phyloP scores from a whole-genome alignment of 2,329 filamentous ascomycete species.

The Aureobasidium sp. region DNA sequence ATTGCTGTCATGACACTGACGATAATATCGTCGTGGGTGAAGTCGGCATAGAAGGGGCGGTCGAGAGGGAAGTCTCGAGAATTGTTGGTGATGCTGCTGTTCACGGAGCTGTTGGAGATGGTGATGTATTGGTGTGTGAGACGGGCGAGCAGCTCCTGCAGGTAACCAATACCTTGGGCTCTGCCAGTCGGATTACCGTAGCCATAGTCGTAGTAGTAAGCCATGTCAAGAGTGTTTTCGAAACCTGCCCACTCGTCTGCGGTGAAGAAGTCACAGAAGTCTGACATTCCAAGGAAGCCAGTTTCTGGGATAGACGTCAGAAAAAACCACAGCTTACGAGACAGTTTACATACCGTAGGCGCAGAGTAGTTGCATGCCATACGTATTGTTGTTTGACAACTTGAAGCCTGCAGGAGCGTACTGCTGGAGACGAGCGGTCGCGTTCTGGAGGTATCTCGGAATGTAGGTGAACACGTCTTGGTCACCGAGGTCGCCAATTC shows the following conservation, averaged over 20 bases:
- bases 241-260: conserved; percentile 50
- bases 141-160: conserved; percentile 46
- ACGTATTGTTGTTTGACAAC: conserved; percentile 45
- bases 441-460: conserved; percentile 39
- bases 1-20: conserved; percentile 45
- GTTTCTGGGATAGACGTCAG: conserved; percentile 26
- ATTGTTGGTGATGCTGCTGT: conserved; percentile 44
- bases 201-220: conserved; percentile 41
- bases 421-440: conserved; percentile 41
- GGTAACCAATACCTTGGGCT: conserved; percentile 48
- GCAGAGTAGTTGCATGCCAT: conserved; percentile 44
- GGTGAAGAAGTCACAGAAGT: conserved; percentile 50
- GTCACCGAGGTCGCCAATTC: conserved; percentile 37
- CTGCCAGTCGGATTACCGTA: conserved; percentile 46
- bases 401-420: conserved; percentile 44
- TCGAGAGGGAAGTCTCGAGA: conserved; percentile 40
- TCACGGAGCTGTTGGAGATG: conserved; percentile 45
- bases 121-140: conserved; percentile 42
- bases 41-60: conserved; percentile 47
- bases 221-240: conserved; percentile 47
- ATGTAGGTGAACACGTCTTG: conserved; percentile 39
- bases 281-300: conserved; percentile 43
- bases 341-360: conserved; percentile 36
- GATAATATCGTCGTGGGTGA: conserved; percentile 49
- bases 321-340: neutral